Base-by-base conservation (phyloP, 176 grass and related monocot species). In the Metroxylon sagu region DNA sequence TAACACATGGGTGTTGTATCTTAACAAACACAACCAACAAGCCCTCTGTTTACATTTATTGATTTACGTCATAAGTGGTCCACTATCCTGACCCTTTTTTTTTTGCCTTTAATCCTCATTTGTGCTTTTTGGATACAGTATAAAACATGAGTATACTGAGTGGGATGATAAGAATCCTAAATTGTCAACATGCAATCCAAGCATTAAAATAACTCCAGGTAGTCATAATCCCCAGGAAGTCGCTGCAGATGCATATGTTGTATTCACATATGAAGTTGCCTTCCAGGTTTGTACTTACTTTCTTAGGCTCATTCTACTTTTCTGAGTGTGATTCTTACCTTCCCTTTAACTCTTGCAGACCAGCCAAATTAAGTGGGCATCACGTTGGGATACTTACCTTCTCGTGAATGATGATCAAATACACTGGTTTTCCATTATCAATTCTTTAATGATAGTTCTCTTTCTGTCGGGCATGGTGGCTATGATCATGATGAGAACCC, bases 371-470 rank as follows among this genome's bases (percentile, higher is more conserved):
- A 81, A 81, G 54, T 81, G 78, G 78, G 78, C 78, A 16, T 81
- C 78, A 1, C 63, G 78, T 58, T 81, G 78, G 78, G 78, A 79
- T 39, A 79, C 76, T 6, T 79, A 79, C 54, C 76, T 79, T 16
- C 61, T 79, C 49, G 73, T 79, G 76, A 79, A 65, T 14, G 76
- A 79, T 12, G 76, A 79, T 28, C 76, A 79, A 49, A 79, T 79
- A 54, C 78, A 81, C 65, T 81, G 78, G 78, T 81, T 81, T 62
- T 81, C 78, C 5, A 81, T 81, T 19, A 75, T 81, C 56, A 81
- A 81, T 55, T 81, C 78, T 28, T 60, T 81, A 28, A 81, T 81
- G 78, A 81, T 81, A 35, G 78, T 81, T 28, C 78, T 81, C 10
- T 81, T 81, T 52, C 65, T 81, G 18, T 81, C 78, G 15, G 78